phyloP scores from a whole-genome alignment of 495 filamentous ascomycete genomes.

The Podospora didyma region DNA sequence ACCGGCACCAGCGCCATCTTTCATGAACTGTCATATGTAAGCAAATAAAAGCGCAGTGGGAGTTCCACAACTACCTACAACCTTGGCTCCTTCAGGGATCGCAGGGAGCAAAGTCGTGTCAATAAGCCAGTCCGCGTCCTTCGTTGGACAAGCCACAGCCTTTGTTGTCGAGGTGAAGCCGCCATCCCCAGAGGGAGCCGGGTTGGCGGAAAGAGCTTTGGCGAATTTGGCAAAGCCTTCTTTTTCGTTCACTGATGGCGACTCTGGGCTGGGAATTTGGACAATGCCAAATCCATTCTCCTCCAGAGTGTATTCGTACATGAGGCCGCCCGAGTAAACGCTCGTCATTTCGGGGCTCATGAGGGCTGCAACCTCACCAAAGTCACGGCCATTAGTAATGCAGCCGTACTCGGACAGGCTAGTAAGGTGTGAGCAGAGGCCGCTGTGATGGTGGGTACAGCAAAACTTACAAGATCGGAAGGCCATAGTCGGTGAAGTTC shows the following conservation, averaged over 20 bases:
- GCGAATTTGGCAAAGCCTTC: slow-evolving; percentile 62
- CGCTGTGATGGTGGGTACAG: neutral
- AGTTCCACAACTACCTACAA: slow-evolving; percentile 15
- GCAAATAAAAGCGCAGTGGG: neutral
- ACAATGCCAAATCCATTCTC: slow-evolving; percentile 74
- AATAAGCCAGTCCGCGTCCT: slow-evolving; percentile 72
- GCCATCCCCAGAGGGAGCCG: slow-evolving; percentile 68
- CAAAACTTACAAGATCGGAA: slow-evolving; percentile 69
- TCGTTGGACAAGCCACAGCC: slow-evolving; percentile 63
- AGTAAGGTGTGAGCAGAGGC: neutral
- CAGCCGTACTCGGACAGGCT: slow-evolving; percentile 91
- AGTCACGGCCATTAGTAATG: slow-evolving; percentile 71
- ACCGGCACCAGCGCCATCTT: slow-evolving; percentile 66
- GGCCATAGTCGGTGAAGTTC: slow-evolving; percentile 83
- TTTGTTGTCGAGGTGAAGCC: slow-evolving; percentile 67
- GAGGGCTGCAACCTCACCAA: slow-evolving; percentile 73
- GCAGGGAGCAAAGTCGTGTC: slow-evolving; percentile 60
- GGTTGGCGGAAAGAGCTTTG: slow-evolving; percentile 56
- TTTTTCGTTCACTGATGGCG: slow-evolving; percentile 47
- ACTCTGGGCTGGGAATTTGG: slow-evolving; percentile 44
- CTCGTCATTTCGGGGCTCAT: slow-evolving; percentile 81
- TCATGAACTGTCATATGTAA: slow-evolving; percentile 54
- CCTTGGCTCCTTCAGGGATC: slow-evolving; percentile 61
- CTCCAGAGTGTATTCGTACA: slow-evolving; percentile 92
- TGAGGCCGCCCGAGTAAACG: slow-evolving; percentile 93